Percentiles rank a stretch among this genome's conserved stretches.
These are phyloP conservation scores for Astrephomene gubernaculifera DNA, from an alignment of 139 green algal species.

Conservation along the genomic window DNA sequence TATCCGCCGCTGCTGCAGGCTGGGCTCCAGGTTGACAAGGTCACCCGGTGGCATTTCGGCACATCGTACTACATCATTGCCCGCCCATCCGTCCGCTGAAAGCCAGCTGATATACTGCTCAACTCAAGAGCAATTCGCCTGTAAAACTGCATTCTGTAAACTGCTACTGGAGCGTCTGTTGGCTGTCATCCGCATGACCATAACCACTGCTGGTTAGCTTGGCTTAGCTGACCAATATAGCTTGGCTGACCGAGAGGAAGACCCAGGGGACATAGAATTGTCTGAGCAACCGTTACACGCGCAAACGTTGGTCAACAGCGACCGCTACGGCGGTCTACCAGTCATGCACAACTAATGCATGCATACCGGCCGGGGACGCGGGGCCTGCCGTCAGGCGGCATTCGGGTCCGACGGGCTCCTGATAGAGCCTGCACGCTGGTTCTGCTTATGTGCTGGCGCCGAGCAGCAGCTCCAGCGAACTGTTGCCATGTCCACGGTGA, in stretches of 20 bases:
- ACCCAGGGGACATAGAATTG: background rate
- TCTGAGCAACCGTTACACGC: slow-evolving; percentile 30
- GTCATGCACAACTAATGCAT: slow-evolving; percentile 20
- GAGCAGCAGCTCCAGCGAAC: slow-evolving; percentile 29
- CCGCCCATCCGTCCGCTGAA: slow-evolving; percentile 19
- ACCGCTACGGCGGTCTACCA: slow-evolving; percentile 11
- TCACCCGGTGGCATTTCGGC: slow-evolving; percentile 79
- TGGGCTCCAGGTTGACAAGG: slow-evolving; percentile 66
- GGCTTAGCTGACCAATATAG: too few relatives aligned
- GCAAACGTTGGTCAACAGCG: slow-evolving; percentile 28
- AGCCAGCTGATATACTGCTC: too few relatives aligned
- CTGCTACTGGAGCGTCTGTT: too few relatives aligned
- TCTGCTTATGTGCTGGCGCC: slow-evolving; percentile 17
- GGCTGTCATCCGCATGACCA: too few relatives aligned
- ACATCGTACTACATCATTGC: slow-evolving; percentile 76
- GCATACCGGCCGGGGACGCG: slow-evolving; percentile 6
- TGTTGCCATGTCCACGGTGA: background rate
- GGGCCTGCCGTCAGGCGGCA: background rate
- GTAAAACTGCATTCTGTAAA: too few relatives aligned
- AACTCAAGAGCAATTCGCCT: too few relatives aligned
- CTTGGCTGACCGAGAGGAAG: background rate
- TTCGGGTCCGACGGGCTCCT: background rate
- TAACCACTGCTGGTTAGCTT: too few relatives aligned
- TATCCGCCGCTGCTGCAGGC: slow-evolving; percentile 49
- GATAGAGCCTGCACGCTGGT: slow-evolving; percentile 6